These are phyloP conservation scores for Persicaria tinctoria DNA, from an alignment of 148 eudicot species.

Conservation along the genomic window DNA sequence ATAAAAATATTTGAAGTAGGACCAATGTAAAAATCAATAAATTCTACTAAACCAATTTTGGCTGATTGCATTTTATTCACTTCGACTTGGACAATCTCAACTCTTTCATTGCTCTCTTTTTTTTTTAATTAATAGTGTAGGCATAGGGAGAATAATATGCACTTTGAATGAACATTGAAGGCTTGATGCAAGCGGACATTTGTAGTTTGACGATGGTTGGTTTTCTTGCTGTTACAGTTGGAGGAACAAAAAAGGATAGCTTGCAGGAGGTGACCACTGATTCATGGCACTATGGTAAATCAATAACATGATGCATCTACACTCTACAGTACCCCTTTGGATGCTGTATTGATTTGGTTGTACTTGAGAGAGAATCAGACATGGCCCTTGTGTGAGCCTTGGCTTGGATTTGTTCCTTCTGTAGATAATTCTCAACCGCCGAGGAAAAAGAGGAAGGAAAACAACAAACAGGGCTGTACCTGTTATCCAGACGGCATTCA, in stretches of 20 bases:
- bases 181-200: background rate
- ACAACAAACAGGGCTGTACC: background rate
- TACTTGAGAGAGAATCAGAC: background rate
- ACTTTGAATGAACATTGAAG: background rate
- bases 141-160: background rate
- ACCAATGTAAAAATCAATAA: too few species aligned
- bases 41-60: too few species aligned
- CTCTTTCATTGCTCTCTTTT: too few species aligned
- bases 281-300: background rate
- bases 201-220: background rate
- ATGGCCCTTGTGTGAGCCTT: background rate
- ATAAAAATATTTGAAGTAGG: too few species aligned
- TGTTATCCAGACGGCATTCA: background rate
- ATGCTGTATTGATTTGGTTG: slow-evolving; percentile 4
- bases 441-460: background rate
- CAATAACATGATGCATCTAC: slow-evolving; percentile 5
- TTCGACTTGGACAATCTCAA: too few species aligned
- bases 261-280: background rate
- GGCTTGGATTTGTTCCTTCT: background rate
- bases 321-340: background rate
- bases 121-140: background rate
- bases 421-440: slow-evolving; percentile 1
- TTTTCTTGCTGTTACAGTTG: background rate
- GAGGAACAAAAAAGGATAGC: background rate
- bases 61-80: too few species aligned